Percentiles rank a stretch among this genome's conserved stretches.
Conservation (phyloP, 169 alveolate species). For the Eimeria zaria region DNA sequence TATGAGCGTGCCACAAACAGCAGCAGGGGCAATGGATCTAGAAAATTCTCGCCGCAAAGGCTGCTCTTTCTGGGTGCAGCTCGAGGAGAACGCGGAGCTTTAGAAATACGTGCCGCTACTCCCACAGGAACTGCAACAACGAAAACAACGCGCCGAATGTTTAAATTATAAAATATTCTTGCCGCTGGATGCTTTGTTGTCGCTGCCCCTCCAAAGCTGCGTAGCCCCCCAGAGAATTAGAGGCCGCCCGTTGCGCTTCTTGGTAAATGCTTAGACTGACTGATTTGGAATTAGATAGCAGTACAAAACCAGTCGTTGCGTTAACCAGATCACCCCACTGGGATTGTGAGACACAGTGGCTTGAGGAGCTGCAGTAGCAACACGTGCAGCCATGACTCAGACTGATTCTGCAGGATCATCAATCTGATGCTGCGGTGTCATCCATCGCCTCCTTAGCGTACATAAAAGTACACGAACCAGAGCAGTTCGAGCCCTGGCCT, state of each 20-base stretch:
- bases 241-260: background rate
- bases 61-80: slow-evolving; percentile 56
- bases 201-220: background rate
- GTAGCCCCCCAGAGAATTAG: background rate
- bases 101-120: background rate
- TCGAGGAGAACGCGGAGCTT: background rate
- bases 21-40: background rate
- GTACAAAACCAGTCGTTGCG: background rate
- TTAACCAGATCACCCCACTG: background rate
- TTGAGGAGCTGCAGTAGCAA: background rate
- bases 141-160: background rate
- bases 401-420: background rate
- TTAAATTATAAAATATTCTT: background rate
- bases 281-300: background rate
- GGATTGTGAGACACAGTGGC: background rate
- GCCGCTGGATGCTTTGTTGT: background rate
- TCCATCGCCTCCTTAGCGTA: background rate
- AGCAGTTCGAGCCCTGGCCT: slow-evolving; percentile 22
- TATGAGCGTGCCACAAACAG: background rate
- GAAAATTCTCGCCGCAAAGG: background rate
- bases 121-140: background rate
- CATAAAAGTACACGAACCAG: slow-evolving; percentile 2
- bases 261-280: background rate
- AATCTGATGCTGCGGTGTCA: background rate
- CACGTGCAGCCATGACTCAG: background rate